A percentile compares a stretch with the other conserved stretches of the same genome.
Evolutionary conservation across 768 basidiomycete species (phyloP).

Genomic region (Coprinopsis sp.): DNA sequence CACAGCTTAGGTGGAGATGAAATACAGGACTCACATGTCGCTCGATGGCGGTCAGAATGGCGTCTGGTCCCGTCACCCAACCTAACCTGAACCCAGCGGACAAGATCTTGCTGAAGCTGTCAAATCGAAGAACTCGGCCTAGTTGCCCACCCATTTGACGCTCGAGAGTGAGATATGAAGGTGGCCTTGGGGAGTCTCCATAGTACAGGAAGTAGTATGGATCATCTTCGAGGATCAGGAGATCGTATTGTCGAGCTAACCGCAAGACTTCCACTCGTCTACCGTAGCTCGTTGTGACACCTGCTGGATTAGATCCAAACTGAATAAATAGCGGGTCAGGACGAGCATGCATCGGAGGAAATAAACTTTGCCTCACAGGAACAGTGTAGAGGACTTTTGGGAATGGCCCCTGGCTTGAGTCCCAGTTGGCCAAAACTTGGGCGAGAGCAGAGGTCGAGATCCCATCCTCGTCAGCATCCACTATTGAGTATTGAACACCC

Average conservation of each 20-base stretch:
- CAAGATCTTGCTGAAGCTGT: conserved; percentile 79
- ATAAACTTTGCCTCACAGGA: conserved; percentile 38
- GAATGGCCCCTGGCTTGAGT: conserved; percentile 47
- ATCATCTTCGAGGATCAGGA: conserved; percentile 84
- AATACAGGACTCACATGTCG: conserved; percentile 43
- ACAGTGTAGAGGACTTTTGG: conserved; percentile 80
- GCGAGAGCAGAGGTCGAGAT: conserved; percentile 55
- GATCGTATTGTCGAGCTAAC: conserved; percentile 63
- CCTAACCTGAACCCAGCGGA: conserved; percentile 74
- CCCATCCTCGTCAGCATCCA: conserved; percentile 67
- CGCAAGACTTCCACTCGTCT: conserved; percentile 65
- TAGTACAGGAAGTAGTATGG: conserved; percentile 76
- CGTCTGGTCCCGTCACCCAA: conserved; percentile 67
- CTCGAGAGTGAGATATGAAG: conserved; percentile 80
- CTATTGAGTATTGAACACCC: conserved; percentile 52
- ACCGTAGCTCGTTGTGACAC: conserved; percentile 62
- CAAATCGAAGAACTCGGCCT: conserved; percentile 79
- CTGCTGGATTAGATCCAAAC: conserved; percentile 87
- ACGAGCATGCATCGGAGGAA: conserved; percentile 2
- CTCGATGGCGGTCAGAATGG: conserved; percentile 62
- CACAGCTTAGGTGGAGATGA: not conserved
- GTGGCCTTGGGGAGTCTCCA: conserved; percentile 52
- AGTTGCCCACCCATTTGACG: conserved; percentile 47
- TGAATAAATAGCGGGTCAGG: conserved; percentile 18
- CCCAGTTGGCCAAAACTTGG: conserved; percentile 65